Base-by-base conservation (phyloP, 192 early-diverging fungal genomes). In the Chytriomyces hyalinus region DNA sequence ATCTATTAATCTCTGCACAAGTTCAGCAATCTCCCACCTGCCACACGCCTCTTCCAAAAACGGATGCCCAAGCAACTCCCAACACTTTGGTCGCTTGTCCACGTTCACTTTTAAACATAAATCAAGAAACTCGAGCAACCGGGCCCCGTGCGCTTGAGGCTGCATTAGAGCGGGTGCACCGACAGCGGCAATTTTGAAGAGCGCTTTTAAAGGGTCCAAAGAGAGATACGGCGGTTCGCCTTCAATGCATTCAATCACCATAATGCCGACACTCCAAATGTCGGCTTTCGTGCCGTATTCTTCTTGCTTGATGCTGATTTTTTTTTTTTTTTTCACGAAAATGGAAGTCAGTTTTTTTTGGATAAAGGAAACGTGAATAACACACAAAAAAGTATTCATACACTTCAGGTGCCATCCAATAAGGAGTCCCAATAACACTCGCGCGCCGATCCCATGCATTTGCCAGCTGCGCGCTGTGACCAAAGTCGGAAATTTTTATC, bases 371-470 rank as follows among this genome's bases (percentile, higher is more conserved):
- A 36, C 36, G 36, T 36, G 36, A 36, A 36, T 36, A 36, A 36
- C 36, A 36, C 36, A 36, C 36, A 61, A 61, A 36, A 36, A 36
- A 36, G 4, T n/a, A n/a, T n/a, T n/a, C n/a, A n/a, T 36, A 36
- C 43, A 68, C 67, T 48, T 68, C 67, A 24, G 67, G 67, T 46
- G 67, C 67, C 81, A 80, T 84, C 84, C 94, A 95, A 81, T 94
- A 96, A 22, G 94, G 93, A 20, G 95, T 96, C 62, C 95, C 95
- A 0, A 94, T 93, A 91, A 96, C 91, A 0, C 93, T 95, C 0
- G 93, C 90, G 51, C 94, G 91, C 78, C 92, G 93, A 80, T 86
- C 90, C 76, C 88, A 86, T 67, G 88, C 86, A 70, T 90, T 90
- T 0, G 92, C 88, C 61, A 95, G 84, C 83, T 93, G 91, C 11